Conservation (phyloP, 495 filamentous ascomycete species). For the Aspergillus campestris region DNA sequence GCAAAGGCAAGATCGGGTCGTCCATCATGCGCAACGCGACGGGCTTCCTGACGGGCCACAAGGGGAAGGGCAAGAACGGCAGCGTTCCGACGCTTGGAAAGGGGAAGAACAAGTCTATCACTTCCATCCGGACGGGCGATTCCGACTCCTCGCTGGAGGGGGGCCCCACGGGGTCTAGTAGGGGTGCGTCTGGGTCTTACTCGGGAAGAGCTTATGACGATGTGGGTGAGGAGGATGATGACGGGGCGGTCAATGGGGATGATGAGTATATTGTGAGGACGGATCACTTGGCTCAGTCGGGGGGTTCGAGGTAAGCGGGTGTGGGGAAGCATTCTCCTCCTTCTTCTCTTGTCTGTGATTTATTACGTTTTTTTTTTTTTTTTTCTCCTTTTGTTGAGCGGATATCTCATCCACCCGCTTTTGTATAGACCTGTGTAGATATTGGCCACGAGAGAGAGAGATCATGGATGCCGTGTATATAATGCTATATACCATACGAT, state of each 20-base stretch:
- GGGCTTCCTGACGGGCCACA: slow-evolving; percentile 23
- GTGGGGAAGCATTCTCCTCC: background rate
- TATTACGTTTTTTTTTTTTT: background rate
- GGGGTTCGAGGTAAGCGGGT: slow-evolving; percentile 5
- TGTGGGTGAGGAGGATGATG: slow-evolving; percentile 31
- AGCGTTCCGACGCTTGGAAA: slow-evolving; percentile 27
- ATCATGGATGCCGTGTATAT: no score
- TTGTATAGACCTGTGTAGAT: no score
- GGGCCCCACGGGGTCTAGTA: slow-evolving; percentile 5
- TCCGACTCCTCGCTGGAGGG: slow-evolving; percentile 34
- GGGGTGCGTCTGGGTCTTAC: background rate
- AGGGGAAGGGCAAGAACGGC: slow-evolving; percentile 30
- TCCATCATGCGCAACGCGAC: slow-evolving; percentile 22
- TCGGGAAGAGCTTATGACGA: slow-evolving; percentile 11
- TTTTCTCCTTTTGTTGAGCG: background rate
- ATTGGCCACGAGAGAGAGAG: no score
- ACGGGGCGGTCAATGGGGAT: slow-evolving; percentile 35
- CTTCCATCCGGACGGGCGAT: slow-evolving; percentile 13
- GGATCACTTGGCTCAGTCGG: slow-evolving; percentile 24
- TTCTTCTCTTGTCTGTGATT: no score
- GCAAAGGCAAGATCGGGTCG: slow-evolving; percentile 26
- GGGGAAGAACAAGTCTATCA: slow-evolving; percentile 38
- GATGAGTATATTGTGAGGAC: slow-evolving; percentile 44
- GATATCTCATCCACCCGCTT: no score
- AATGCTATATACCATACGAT: no score